These are phyloP conservation scores for Paspalum vaginatum DNA, from an alignment of 176 grass and related monocot genomes.

Conservation along the genomic window DNA sequence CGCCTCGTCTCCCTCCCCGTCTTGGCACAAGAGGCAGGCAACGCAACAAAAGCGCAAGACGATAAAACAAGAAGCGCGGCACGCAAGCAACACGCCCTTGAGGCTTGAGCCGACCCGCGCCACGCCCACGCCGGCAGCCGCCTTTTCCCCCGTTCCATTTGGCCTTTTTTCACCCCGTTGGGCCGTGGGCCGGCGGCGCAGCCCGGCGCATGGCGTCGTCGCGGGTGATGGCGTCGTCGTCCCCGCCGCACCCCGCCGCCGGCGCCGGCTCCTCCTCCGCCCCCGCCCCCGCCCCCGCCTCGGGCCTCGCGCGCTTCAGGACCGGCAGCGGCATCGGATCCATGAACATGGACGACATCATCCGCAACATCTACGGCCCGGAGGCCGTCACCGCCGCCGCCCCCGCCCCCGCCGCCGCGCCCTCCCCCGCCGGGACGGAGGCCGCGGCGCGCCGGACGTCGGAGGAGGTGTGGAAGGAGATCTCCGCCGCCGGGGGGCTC, in stretches of 20 bases:
- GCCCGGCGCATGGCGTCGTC: slow-evolving; percentile 66
- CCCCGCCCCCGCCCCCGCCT: slow-evolving; percentile 41
- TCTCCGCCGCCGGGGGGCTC: slow-evolving; percentile 50
- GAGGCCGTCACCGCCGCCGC: not conserved
- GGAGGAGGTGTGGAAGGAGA: slow-evolving; percentile 92
- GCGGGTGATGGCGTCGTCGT: slow-evolving; percentile 72
- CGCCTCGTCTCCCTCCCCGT: no score
- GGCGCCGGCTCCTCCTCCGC: slow-evolving; percentile 13
- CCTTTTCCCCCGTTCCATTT: not conserved
- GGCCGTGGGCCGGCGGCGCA: slow-evolving; percentile 1
- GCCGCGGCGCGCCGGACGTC: slow-evolving; percentile 44
- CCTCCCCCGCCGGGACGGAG: not conserved
- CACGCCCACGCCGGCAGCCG: not conserved
- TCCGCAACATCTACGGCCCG: slow-evolving; percentile 70
- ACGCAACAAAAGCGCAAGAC: no score
- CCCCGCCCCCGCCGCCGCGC: not conserved
- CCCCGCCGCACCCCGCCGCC: slow-evolving; percentile 45
- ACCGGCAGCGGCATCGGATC: slow-evolving; percentile 67
- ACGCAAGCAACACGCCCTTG: no score
- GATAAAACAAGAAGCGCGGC: no score
- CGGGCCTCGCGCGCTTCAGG: slow-evolving; percentile 52
- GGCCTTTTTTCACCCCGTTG: no score
- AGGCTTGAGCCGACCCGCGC: not conserved
- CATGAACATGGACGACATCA: slow-evolving; percentile 95
- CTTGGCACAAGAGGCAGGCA: no score